Evolutionary conservation across 805 yeast genomes (phyloP).

Genomic region (Suhomyces kilbournensis): DNA sequence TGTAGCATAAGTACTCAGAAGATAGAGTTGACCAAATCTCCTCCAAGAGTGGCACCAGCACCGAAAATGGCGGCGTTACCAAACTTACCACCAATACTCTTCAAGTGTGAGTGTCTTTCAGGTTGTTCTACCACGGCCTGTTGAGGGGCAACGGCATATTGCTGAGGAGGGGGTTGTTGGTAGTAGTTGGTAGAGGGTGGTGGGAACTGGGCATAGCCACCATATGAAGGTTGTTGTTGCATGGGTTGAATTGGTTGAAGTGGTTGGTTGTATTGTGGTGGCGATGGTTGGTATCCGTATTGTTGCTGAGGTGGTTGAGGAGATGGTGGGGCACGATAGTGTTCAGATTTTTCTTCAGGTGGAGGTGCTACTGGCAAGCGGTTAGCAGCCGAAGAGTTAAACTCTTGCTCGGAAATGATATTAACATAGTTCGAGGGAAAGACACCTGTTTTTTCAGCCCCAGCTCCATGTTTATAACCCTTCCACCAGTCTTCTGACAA

Average conservation of each 20-base stretch:
- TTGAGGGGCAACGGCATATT: conserved; percentile 7
- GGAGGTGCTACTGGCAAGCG: conserved; percentile 13
- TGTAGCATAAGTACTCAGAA: conserved; percentile 24
- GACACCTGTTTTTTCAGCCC: conserved; percentile 59
- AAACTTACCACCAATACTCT: conserved; percentile 72
- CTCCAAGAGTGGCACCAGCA: conserved; percentile 93
- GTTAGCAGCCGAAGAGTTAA: conserved; percentile 7
- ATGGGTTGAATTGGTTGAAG: conserved; percentile 10
- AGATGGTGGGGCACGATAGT: conserved; percentile 15
- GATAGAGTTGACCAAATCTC: conserved; percentile 72
- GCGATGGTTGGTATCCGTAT: conserved; percentile 13
- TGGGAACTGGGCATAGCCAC: conserved; percentile 45
- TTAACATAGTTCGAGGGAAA: conserved; percentile 87
- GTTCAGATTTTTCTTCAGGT: conserved; percentile 14
- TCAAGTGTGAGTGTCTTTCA: conserved; percentile 32
- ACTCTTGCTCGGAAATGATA: conserved; percentile 34
- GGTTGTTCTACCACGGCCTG: conserved; percentile 24
- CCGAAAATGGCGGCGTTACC: conserved; percentile 95
- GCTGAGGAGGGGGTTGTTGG: conserved; percentile 22
- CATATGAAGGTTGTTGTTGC: conserved; percentile 30
- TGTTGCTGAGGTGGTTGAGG: conserved; percentile 10
- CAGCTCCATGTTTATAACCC: conserved; percentile 49
- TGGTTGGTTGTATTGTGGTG: conserved; percentile 16
- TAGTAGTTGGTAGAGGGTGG: conserved; percentile 51
- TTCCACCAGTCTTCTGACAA: conserved; percentile 89